Percentiles rank a stretch among this genome's conserved stretches.
Conservation (phyloP, 176 grass and related monocot species). For the Aegilops bicornis region DNA sequence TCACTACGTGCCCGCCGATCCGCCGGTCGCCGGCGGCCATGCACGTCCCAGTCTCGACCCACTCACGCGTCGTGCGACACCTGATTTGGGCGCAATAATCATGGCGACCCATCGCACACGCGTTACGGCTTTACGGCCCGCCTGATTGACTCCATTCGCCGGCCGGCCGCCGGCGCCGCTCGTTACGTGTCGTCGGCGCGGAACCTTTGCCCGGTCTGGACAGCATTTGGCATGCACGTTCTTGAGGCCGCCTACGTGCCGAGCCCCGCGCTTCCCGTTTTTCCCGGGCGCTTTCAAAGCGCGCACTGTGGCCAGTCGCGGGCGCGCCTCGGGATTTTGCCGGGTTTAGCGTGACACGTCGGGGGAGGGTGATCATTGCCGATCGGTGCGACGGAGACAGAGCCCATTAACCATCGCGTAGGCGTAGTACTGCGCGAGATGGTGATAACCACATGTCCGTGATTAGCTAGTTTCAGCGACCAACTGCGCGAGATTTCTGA, state of each 20-base stretch:
- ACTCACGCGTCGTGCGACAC: constrained; percentile 6
- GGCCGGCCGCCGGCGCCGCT: background rate
- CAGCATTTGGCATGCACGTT: background rate
- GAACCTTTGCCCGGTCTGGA: background rate
- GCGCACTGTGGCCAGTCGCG: constrained; percentile 16
- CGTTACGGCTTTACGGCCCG: background rate
- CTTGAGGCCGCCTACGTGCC: background rate
- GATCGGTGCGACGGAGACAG: background rate
- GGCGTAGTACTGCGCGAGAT: background rate
- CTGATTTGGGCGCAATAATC: background rate
- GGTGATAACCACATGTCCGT: background rate
- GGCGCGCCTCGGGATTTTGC: background rate
- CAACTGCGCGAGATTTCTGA: background rate
- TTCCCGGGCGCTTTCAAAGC: background rate
- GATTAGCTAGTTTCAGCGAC: background rate
- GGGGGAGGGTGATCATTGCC: background rate
- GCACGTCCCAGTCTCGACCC: background rate
- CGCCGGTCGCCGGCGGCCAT: background rate
- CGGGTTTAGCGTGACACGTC: constrained; percentile 5
- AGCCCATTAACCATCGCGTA: background rate
- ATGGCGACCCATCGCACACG: background rate
- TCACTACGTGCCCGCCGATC: constrained; percentile 4
- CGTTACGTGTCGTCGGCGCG: background rate
- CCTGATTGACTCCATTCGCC: background rate
- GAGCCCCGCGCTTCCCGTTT: background rate